Conservation (phyloP, 306 rosid species). For the Delonix regia region DNA sequence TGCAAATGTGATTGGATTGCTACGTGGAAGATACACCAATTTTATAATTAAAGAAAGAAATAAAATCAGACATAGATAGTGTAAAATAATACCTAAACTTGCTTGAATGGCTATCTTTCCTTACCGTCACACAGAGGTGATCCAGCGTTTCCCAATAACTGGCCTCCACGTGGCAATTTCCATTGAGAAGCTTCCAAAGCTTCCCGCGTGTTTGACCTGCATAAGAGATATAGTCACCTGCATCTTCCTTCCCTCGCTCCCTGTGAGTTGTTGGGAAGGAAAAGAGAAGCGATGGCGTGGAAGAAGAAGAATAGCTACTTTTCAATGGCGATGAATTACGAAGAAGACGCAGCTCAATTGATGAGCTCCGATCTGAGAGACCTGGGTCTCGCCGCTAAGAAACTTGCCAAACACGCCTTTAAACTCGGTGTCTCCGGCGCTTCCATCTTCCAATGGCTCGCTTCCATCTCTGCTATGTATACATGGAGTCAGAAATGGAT, state of each 20-base stretch:
- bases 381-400: constrained; percentile 46
- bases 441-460: constrained; percentile 65
- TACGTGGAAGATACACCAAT: too few relatives aligned
- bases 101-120: not conserved
- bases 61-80: too few relatives aligned
- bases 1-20: too few relatives aligned
- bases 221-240: too few relatives aligned
- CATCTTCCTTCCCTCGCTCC: not conserved
- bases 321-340: constrained; percentile 48
- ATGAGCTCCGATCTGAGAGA: constrained; percentile 64
- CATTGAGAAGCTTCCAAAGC: not conserved
- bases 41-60: too few relatives aligned
- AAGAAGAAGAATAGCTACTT: constrained; percentile 41
- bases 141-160: not conserved
- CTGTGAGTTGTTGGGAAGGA: not conserved
- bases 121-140: not conserved
- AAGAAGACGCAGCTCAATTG: constrained; percentile 43
- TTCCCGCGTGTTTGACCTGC: not conserved
- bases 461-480: constrained; percentile 79
- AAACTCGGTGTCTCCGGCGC: constrained; percentile 61
- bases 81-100: not conserved
- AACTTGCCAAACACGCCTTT: constrained; percentile 60
- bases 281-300: constrained; percentile 39
- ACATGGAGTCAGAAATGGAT: too few relatives aligned
- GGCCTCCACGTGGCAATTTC: constrained; percentile 22